phyloP scores from a whole-genome alignment of 1,139 yeast species.

The Candida dubliniensis region DNA sequence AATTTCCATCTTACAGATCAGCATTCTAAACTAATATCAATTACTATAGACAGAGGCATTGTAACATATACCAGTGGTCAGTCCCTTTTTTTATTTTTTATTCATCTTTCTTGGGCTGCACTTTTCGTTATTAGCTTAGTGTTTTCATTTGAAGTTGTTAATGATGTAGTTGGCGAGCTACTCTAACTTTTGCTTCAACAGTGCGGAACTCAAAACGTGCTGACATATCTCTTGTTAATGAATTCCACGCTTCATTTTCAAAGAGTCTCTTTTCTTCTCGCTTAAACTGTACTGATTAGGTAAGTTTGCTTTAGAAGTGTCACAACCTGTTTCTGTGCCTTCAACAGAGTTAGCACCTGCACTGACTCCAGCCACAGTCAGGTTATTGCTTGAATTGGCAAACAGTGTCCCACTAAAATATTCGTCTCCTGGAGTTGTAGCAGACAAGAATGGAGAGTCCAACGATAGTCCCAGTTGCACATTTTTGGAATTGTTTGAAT shows the following conservation, averaged over 20 bases:
- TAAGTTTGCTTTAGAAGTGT: constrained; percentile 8
- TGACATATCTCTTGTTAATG: constrained; percentile 22
- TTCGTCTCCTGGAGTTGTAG: constrained; percentile 42
- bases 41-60: no score
- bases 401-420: constrained; percentile 21
- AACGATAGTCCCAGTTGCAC: constrained; percentile 24
- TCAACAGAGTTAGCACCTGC: neutral
- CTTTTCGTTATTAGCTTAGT: no score
- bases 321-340: neutral
- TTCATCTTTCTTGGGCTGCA: no score
- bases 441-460: constrained; percentile 48
- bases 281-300: constrained; percentile 28
- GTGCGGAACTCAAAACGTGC: no score
- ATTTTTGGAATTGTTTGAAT: constrained; percentile 1
- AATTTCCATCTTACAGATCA: no score
- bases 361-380: neutral
- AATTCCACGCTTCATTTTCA: constrained; percentile 49
- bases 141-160: no score
- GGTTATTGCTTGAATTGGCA: constrained; percentile 4
- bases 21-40: no score
- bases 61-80: no score
- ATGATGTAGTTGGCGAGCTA: no score
- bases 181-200: no score
- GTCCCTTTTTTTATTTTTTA: no score
- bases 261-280: constrained; percentile 49